Evolutionary conservation across 2,329 filamentous ascomycete species (phyloP).

Genomic region (Fusarium coicis): DNA sequence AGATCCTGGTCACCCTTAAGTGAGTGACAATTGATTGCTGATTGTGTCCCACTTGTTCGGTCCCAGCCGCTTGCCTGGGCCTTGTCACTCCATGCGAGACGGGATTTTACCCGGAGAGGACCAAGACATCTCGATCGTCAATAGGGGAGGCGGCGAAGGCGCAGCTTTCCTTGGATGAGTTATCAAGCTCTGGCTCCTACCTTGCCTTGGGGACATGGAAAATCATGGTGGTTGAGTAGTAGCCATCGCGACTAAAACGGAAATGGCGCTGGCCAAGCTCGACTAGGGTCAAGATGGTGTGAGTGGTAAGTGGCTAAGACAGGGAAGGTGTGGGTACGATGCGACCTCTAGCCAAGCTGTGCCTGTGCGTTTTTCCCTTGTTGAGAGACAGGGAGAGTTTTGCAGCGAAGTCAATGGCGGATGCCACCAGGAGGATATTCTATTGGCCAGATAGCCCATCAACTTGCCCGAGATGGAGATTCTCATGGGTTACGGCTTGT

Average conservation of each 20-base stretch:
- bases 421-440: constrained; percentile 3
- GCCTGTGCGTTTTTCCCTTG: constrained; percentile 36
- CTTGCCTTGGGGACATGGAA: background rate
- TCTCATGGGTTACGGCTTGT: constrained; percentile 24
- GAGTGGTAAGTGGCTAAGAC: constrained; percentile 32
- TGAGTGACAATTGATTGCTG: constrained; percentile 12
- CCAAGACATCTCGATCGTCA: constrained; percentile 1
- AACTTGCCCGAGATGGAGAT: constrained; percentile 12
- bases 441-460: constrained; percentile 16
- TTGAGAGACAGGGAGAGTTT: constrained; percentile 29
- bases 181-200: constrained; percentile 2
- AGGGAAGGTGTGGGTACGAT: constrained; percentile 30
- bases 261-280: constrained; percentile 37
- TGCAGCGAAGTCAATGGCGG: constrained; percentile 29
- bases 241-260: constrained; percentile 35
- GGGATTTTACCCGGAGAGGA: background rate
- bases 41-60: constrained; percentile 21
- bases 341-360: constrained; percentile 32
- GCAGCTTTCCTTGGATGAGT: background rate
- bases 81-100: constrained; percentile 3
- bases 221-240: constrained; percentile 37
- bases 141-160: background rate
- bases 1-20: constrained; percentile 5
- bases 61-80: constrained; percentile 19
- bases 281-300: constrained; percentile 30